Conservation (phyloP, 2,329 filamentous ascomycete genomes). For the Calonectria honghensis region DNA sequence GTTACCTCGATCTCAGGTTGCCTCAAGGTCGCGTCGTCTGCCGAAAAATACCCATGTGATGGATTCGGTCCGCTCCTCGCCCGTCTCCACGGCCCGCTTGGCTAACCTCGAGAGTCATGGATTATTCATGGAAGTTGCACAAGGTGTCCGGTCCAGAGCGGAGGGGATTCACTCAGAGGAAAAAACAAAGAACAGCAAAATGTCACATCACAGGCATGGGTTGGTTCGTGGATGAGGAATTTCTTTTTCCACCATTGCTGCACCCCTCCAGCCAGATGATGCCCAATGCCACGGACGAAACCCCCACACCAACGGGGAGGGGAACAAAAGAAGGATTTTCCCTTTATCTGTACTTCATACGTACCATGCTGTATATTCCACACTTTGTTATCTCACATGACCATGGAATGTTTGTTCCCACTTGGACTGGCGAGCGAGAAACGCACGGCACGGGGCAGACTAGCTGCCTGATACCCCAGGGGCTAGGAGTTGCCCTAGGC, state of each 20-base stretch:
- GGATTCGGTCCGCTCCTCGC: constrained; percentile 15
- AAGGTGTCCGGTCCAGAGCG: not conserved
- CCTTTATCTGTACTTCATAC: not conserved
- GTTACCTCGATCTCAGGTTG: not conserved
- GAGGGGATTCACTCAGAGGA: not conserved
- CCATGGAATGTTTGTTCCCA: not conserved
- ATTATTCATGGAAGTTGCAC: not conserved
- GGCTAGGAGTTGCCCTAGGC: not conserved
- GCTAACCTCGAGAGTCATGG: constrained; percentile 5
- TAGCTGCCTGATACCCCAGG: not conserved
- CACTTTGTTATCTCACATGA: not conserved
- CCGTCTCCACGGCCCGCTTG: constrained; percentile 17
- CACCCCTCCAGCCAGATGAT: not conserved
- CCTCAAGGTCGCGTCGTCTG: constrained; percentile 10
- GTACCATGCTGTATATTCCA: not conserved
- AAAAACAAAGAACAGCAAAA: not conserved
- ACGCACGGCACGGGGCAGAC: not conserved
- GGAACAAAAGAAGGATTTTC: not conserved
- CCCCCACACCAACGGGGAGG: not conserved
- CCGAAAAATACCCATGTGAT: constrained; percentile 28
- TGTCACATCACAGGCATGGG: not conserved
- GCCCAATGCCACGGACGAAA: not conserved
- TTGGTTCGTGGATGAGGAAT: not conserved
- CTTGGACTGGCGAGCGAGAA: not conserved
- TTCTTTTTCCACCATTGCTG: not conserved